phyloP scores from a whole-genome alignment of 805 yeast genomes.

The Metschnikowia continentalis region DNA sequence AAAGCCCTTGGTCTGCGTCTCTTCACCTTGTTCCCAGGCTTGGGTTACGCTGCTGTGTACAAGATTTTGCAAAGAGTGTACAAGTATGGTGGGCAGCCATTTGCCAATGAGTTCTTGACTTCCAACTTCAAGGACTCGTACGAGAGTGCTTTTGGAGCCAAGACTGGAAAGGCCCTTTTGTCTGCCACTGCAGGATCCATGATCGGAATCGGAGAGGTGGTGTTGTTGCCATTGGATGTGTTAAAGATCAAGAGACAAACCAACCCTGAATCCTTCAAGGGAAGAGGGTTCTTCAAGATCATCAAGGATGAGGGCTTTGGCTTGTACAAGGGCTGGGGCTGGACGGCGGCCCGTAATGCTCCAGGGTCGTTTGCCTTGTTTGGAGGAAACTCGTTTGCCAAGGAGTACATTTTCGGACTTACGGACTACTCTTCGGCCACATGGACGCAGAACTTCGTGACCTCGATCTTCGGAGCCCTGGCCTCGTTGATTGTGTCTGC shows the following conservation, averaged over 20 bases:
- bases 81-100: slow-evolving; percentile 99
- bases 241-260: slow-evolving; percentile 98
- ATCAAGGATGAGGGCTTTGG: slow-evolving; percentile 88
- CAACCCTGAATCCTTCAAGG: slow-evolving; percentile 98
- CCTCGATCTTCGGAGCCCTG: slow-evolving; percentile 94
- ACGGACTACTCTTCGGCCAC: slow-evolving; percentile 87
- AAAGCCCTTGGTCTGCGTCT: slow-evolving; percentile 68
- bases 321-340: slow-evolving; percentile 97
- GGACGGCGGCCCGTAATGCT: slow-evolving; percentile 99
- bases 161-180: slow-evolving; percentile 95
- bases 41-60: slow-evolving; percentile 97
- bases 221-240: slow-evolving; percentile 91
- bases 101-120: slow-evolving; percentile 88
- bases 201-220: slow-evolving; percentile 97
- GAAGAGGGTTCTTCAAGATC: slow-evolving; percentile 90
- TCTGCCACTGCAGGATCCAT: slow-evolving; percentile 97
- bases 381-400: slow-evolving; percentile 98
- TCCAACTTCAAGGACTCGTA: slow-evolving; percentile 65
- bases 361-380: slow-evolving; percentile 97
- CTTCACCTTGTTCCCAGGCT: slow-evolving; percentile 90
- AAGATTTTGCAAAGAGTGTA: slow-evolving; percentile 95
- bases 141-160: slow-evolving; percentile 79
- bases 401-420: slow-evolving; percentile 87
- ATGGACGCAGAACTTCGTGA: slow-evolving; percentile 90
- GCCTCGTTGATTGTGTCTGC: slow-evolving; percentile 96